Evolutionary conservation across 441 rosid genomes (phyloP).

Genomic region (Pelargonium australe): DNA sequence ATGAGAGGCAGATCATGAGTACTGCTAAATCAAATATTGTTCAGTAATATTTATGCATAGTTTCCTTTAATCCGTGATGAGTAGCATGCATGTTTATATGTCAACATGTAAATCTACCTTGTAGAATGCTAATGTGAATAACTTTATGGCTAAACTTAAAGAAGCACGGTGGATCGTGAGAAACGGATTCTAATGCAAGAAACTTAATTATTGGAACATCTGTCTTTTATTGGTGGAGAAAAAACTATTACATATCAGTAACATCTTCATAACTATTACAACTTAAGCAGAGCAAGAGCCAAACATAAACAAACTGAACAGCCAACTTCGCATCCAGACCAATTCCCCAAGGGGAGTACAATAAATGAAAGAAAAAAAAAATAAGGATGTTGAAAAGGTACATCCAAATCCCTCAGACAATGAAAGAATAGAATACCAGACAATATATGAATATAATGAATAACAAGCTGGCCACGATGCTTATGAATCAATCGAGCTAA

Average conservation of each 20-base stretch:
- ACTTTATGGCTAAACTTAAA: neutral
- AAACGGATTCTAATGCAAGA: neutral
- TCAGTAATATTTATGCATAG: neutral
- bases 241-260: neutral
- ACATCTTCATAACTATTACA: slow-evolving; percentile 3
- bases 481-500: neutral
- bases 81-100: neutral
- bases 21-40: neutral
- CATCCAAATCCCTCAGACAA: neutral
- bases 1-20: neutral
- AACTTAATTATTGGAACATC: neutral
- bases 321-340: neutral
- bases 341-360: neutral
- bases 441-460: neutral
- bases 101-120: neutral
- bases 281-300: slow-evolving; percentile 6
- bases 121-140: neutral
- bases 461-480: neutral
- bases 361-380: neutral
- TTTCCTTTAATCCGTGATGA: neutral
- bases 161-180: neutral
- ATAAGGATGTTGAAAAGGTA: neutral
- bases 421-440: slow-evolving; percentile 3
- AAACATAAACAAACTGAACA: neutral
- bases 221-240: neutral